Evolutionary conservation across 2,329 filamentous ascomycete species (phyloP), one percentile per base, ranked within the genome.

Genomic region (Cyclaneusma minus): DNA sequence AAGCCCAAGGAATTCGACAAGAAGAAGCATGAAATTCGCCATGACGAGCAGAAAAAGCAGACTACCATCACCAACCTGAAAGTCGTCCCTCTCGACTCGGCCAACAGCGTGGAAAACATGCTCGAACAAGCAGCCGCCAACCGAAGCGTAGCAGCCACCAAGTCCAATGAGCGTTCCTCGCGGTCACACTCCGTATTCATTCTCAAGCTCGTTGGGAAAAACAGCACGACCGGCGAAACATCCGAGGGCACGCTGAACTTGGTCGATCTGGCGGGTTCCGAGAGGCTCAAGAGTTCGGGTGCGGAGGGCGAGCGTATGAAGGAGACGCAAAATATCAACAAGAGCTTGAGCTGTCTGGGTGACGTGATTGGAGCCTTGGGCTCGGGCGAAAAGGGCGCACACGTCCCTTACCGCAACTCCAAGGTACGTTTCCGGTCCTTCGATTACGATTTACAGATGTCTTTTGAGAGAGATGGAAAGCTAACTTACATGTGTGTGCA

Each of bases 281-380:
- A 98, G 52, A 68, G 87, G 24, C 60, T 94, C 20, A 85, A 87
- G 53, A 76, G 91, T 48, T 87, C 80, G 24, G 75, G 81, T 35
- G 83, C 77, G 3, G 81, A 85, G 31, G 87, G 87, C 2, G 83
- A 87, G 24, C 68, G 84, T 24, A 71, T 91, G 56, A 82, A 78
- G 52, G 89, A 98, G 56, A 94, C 89, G 2, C 85, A 94, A 44
- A 92, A 81, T 48, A 98, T 98, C 64, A 98, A 98, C 60, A 87
- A 83, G 57, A 89, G 79, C 41, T 58, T 98, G 40, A 84, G 80
- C 43, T 92, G 84, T 41, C 59, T 98, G 3, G 84, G 89, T 5
- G 87, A 95, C 50, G 89, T 98, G 15, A 93, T 98, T 44, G 80
- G 82, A 25, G 84, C 84, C 0, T 64, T 98, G n/a, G 87, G 85